phyloP scores from a whole-genome alignment of 306 rosid genomes.

The Prunus padus region DNA sequence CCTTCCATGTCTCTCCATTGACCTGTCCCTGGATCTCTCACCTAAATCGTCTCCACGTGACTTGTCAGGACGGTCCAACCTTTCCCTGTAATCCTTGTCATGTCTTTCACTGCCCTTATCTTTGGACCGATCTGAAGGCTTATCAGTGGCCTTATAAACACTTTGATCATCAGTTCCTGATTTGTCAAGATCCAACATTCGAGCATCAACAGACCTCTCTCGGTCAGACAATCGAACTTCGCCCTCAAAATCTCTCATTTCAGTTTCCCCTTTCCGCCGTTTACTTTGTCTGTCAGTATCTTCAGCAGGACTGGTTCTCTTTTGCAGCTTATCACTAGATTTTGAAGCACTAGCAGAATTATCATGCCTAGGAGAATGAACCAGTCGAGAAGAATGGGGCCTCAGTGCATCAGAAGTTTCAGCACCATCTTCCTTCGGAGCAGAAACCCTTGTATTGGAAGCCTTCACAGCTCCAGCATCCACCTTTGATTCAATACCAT shows the following conservation, averaged over 20 bases:
- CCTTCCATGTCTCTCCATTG: conserved; percentile 88
- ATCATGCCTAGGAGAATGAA: conserved; percentile 86
- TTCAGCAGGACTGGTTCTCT: conserved; percentile 87
- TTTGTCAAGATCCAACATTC: conserved; percentile 63
- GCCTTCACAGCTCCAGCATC: conserved; percentile 63
- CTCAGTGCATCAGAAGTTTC: conserved; percentile 60
- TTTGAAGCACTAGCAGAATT: conserved; percentile 47
- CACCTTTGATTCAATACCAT: conserved; percentile 62
- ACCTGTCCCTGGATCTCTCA: conserved; percentile 82
- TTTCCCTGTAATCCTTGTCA: conserved; percentile 85
- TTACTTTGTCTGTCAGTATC: conserved; percentile 87
- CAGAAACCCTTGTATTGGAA: conserved; percentile 56
- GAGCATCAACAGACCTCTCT: conserved; percentile 71
- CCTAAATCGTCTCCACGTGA: conserved; percentile 75
- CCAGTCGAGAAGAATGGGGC: conserved; percentile 65
- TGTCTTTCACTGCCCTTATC: conserved; percentile 84
- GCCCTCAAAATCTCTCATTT: conserved; percentile 67
- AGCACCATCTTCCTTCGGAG: conserved; percentile 68
- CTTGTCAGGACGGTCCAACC: conserved; percentile 79
- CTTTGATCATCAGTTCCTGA: conserved; percentile 62
- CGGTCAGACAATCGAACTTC: conserved; percentile 73
- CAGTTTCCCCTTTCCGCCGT: conserved; percentile 85
- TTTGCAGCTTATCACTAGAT: conserved; percentile 78
- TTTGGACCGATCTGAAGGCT: conserved; percentile 71
- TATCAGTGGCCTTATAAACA: conserved; percentile 62